Conservation (phyloP, 140 eudicot genomes). For the Anethum foeniculum region DNA sequence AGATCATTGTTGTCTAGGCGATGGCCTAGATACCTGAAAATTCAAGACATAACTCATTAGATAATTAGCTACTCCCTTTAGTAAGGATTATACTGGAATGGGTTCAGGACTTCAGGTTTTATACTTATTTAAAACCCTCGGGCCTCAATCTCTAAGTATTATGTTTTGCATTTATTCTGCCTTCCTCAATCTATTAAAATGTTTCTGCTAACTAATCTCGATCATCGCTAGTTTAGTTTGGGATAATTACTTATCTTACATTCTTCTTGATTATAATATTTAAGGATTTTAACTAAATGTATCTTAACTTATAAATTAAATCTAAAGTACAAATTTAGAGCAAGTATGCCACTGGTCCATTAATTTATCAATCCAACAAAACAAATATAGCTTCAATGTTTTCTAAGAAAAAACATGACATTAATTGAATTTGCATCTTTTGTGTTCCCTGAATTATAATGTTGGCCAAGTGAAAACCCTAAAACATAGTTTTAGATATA, state of each 20-base stretch:
- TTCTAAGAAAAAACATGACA: background rate
- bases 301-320: background rate
- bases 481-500: background rate
- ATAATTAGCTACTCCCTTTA: background rate
- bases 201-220: background rate
- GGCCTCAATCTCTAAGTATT: background rate
- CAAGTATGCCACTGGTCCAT: background rate
- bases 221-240: background rate
- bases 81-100: background rate
- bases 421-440: background rate
- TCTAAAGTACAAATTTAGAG: background rate
- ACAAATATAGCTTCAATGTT: background rate
- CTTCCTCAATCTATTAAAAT: background rate
- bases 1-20: background rate
- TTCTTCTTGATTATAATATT: background rate
- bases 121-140: background rate
- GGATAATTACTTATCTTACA: background rate
- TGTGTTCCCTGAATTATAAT: background rate
- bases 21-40: background rate
- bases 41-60: background rate
- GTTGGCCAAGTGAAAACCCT: background rate
- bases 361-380: background rate
- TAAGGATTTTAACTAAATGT: background rate
- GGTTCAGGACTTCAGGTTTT: background rate
- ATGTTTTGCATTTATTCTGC: background rate